Percentiles rank a stretch among this genome's conserved stretches.
These are phyloP conservation scores for Sodiomyces alkalinus DNA, from an alignment of 2,329 filamentous ascomycete species.

Conservation along the genomic window DNA sequence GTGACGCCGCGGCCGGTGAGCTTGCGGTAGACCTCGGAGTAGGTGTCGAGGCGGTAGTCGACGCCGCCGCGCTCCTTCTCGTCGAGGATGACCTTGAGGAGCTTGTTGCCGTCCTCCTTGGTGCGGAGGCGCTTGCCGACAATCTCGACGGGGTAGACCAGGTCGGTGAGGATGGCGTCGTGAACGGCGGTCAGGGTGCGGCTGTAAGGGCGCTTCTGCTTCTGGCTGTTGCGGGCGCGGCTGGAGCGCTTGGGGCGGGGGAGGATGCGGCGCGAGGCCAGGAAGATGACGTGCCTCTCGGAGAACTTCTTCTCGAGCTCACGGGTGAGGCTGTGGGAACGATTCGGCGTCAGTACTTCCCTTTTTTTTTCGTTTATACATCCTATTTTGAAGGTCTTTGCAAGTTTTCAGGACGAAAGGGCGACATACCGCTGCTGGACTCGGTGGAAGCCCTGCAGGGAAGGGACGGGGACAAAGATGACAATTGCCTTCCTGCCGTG, in stretches of 20 bases:
- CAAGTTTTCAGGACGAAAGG: no score
- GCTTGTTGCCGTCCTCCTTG: conserved; percentile 97
- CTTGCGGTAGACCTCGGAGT: conserved; percentile 98
- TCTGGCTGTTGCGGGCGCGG: conserved; percentile 91
- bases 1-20: conserved; percentile 90
- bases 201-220: conserved; percentile 95
- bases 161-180: conserved; percentile 93
- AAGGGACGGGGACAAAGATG: conserved; percentile 99
- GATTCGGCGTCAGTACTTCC: conserved; percentile 1
- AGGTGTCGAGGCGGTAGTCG: conserved; percentile 98
- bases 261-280: conserved; percentile 96
- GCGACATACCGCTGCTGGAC: conserved; percentile 92
- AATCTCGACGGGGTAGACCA: conserved; percentile 99
- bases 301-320: conserved; percentile 99
- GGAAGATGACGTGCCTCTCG: conserved; percentile 98
- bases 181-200: conserved; percentile 97
- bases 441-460: conserved; percentile 97
- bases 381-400: no score
- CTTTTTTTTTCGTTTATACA: background rate
- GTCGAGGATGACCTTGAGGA: conserved; percentile 97
- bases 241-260: conserved; percentile 97
- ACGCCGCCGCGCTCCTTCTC: conserved; percentile 99
- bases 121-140: conserved; percentile 98
- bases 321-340: conserved; percentile 89
- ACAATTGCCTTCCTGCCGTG: conserved; percentile 99